Percentiles rank a stretch among this genome's conserved stretches.
These are phyloP conservation scores for Fusarium phyllophilum DNA, from an alignment of 2,329 filamentous ascomycete species.

Conservation along the genomic window DNA sequence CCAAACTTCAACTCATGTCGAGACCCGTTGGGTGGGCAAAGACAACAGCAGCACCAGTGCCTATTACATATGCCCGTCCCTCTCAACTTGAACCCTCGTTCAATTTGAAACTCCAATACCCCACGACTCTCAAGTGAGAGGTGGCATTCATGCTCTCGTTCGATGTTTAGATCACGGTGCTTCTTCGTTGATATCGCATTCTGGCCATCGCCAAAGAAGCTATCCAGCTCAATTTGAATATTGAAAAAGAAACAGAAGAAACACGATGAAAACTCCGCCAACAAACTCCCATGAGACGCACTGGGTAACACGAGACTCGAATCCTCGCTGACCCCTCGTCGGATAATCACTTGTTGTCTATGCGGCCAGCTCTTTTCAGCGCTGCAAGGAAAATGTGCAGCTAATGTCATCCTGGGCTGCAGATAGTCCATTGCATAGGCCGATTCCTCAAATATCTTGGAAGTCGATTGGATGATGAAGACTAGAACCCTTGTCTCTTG, in stretches of 20 bases:
- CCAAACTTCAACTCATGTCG: not conserved
- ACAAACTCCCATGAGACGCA: constrained; percentile 7
- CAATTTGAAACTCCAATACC: not conserved
- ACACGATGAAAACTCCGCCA: not conserved
- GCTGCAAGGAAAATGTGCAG: constrained; percentile 4
- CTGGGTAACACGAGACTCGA: constrained; percentile 21
- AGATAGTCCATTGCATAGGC: constrained; percentile 16
- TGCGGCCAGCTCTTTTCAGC: constrained; percentile 38
- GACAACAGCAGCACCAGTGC: not conserved
- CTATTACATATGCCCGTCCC: not conserved
- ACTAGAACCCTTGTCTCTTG: not conserved
- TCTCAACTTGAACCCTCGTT: not conserved
- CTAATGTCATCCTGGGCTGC: constrained; percentile 1
- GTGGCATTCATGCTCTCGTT: not conserved
- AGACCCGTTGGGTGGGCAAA: not conserved
- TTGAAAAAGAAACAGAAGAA: not conserved
- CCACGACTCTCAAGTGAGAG: not conserved
- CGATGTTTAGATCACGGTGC: not conserved
- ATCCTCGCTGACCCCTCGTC: constrained; percentile 10
- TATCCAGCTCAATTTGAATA: not conserved
- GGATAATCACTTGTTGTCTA: constrained; percentile 36
- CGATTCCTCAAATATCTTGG: constrained; percentile 12
- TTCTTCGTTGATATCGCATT: not conserved
- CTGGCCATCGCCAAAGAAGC: not conserved
- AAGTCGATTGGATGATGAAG: constrained; percentile 11